Conservation (phyloP, 805 yeast species). For the Maudiozyma barnettii region DNA sequence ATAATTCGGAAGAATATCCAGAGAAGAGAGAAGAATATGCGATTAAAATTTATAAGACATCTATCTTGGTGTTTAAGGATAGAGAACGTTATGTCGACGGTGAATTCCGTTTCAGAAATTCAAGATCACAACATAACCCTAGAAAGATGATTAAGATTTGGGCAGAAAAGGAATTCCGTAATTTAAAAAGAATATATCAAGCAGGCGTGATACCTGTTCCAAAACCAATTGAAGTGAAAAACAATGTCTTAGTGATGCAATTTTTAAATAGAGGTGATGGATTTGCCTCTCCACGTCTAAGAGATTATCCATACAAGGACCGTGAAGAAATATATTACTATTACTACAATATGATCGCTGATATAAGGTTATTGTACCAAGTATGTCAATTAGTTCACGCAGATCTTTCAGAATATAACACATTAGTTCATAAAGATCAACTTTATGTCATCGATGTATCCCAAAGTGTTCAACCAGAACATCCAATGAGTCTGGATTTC, state of each 20-base stretch:
- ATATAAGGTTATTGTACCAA: slow-evolving; percentile 81
- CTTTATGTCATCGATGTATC: slow-evolving; percentile 92
- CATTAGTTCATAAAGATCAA: slow-evolving; percentile 70
- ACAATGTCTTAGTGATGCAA: slow-evolving; percentile 93
- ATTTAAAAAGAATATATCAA: slow-evolving; percentile 68
- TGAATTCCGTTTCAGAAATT: slow-evolving; percentile 82
- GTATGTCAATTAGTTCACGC: slow-evolving; percentile 91
- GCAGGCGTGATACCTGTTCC: slow-evolving; percentile 84
- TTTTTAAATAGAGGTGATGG: slow-evolving; percentile 68
- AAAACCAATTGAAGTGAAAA: slow-evolving; percentile 76
- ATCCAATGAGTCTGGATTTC: slow-evolving; percentile 92
- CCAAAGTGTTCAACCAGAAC: slow-evolving; percentile 95
- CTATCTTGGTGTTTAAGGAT: slow-evolving; percentile 93
- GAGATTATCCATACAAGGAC: slow-evolving; percentile 68
- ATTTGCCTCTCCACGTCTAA: slow-evolving; percentile 82
- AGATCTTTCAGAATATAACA: slow-evolving; percentile 89
- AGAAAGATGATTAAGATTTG: slow-evolving; percentile 95
- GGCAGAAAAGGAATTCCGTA: slow-evolving; percentile 97
- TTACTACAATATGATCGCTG: slow-evolving; percentile 70
- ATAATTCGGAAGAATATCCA: not conserved
- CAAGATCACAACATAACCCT: slow-evolving; percentile 83
- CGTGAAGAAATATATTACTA: slow-evolving; percentile 54
- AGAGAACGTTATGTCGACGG: slow-evolving; percentile 94
- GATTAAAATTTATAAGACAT: slow-evolving; percentile 89
- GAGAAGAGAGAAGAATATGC: slow-evolving; percentile 50